Evolutionary conservation across 2,329 filamentous ascomycete species (phyloP).

Genomic region (Penicillium sp.): DNA sequence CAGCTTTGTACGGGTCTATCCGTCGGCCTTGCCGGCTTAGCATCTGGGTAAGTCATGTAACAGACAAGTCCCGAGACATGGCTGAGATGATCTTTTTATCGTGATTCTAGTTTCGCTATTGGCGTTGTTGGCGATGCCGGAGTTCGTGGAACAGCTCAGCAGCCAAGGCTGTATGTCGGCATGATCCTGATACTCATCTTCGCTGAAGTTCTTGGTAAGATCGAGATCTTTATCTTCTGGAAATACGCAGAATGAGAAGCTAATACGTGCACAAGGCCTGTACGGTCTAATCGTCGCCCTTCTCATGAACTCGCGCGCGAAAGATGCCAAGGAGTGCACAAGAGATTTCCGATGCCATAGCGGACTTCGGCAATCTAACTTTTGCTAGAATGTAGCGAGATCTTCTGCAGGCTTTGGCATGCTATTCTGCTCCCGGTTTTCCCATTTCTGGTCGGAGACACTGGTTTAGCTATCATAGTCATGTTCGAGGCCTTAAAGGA

Average conservation of each 20-base stretch:
- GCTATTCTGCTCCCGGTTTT: too few relatives aligned
- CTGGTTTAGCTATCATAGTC: too few relatives aligned
- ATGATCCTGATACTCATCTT: slow-evolving; percentile 99
- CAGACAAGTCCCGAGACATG: slow-evolving; percentile 3
- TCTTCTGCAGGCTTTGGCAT: too few relatives aligned
- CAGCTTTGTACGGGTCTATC: slow-evolving; percentile 79
- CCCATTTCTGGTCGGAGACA: too few relatives aligned
- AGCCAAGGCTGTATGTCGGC: slow-evolving; percentile 74
- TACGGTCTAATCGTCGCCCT: neutral
- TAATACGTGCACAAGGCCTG: neutral
- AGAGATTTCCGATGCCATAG: neutral
- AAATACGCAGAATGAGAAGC: neutral
- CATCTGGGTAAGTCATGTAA: slow-evolving; percentile 56
- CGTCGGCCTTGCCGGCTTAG: slow-evolving; percentile 77
- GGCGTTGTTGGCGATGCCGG: slow-evolving; percentile 68
- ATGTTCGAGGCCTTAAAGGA: too few relatives aligned
- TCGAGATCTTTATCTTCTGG: neutral
- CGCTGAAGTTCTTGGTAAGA: slow-evolving; percentile 91
- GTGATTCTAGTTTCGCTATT: slow-evolving; percentile 64
- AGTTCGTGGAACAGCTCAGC: slow-evolving; percentile 52
- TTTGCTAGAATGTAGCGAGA: too few relatives aligned
- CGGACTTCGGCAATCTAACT: neutral
- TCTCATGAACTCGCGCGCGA: neutral
- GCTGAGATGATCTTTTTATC: neutral
- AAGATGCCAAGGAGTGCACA: neutral